Percentiles rank a stretch among this genome's conserved stretches.
Evolutionary conservation across 2,329 filamentous ascomycete genomes (phyloP).

Genomic region (Penicillium aurantiogriseum): DNA sequence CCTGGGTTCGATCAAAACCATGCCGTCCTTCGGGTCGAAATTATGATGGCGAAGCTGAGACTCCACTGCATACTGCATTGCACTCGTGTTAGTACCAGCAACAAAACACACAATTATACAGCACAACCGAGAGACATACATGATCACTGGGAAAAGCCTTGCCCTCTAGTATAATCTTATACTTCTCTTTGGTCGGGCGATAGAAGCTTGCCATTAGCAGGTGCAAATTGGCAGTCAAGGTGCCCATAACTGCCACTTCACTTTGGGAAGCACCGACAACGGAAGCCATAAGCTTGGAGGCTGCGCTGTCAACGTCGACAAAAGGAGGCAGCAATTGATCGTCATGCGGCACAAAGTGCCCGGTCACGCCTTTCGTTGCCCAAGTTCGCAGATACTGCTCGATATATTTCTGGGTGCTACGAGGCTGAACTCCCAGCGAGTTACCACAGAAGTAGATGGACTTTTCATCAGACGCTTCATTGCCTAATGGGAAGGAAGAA

Average conservation of each 20-base stretch:
- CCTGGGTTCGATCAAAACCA: slow-evolving; percentile 71
- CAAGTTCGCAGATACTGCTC: slow-evolving; percentile 76
- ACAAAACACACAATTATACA: background rate
- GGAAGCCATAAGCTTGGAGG: slow-evolving; percentile 66
- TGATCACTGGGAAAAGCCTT: slow-evolving; percentile 88
- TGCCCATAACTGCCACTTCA: slow-evolving; percentile 87
- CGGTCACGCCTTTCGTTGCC: slow-evolving; percentile 79
- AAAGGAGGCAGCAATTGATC: slow-evolving; percentile 69
- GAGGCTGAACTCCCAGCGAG: slow-evolving; percentile 81
- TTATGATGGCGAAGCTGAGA: slow-evolving; percentile 74
- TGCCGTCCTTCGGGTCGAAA: slow-evolving; percentile 63
- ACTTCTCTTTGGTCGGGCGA: slow-evolving; percentile 60
- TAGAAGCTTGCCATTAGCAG: slow-evolving; percentile 84
- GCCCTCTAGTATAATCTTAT: slow-evolving; percentile 85
- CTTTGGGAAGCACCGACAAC: slow-evolving; percentile 70
- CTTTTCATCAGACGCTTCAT: slow-evolving; percentile 43
- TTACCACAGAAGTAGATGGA: slow-evolving; percentile 86
- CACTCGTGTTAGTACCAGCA: slow-evolving; percentile 7
- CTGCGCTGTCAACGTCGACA: slow-evolving; percentile 75
- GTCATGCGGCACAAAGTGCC: slow-evolving; percentile 71
- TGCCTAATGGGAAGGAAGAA: slow-evolving; percentile 8
- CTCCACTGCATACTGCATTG: slow-evolving; percentile 70
- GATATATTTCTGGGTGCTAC: slow-evolving; percentile 63
- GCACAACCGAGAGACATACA: slow-evolving; percentile 45
- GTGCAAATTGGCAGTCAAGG: slow-evolving; percentile 77